Conservation (phyloP, 2,329 filamentous ascomycete species). For the Neurospora sp. region DNA sequence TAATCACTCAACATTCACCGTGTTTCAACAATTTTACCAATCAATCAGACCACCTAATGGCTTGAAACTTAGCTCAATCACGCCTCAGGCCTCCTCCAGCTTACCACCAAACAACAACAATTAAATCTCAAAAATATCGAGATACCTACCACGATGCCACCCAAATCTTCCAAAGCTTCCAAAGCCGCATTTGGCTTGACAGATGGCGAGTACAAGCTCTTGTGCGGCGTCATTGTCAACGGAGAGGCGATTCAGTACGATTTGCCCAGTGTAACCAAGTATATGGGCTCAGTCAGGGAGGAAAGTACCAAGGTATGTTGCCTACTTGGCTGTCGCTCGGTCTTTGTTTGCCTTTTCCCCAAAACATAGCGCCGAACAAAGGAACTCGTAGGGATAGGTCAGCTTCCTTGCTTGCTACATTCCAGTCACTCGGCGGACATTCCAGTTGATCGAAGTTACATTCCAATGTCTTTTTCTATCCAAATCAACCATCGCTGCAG, state of each 20-base stretch:
- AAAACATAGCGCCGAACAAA: neutral
- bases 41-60: neutral
- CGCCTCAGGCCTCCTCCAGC: neutral
- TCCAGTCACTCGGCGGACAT: neutral
- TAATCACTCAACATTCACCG: neutral
- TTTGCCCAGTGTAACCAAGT: neutral
- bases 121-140: neutral
- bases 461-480: neutral
- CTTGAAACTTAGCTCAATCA: neutral
- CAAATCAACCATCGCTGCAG: neutral
- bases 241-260: neutral
- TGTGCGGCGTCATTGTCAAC: neutral
- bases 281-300: neutral
- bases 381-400: neutral
- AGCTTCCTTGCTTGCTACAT: neutral
- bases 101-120: neutral
- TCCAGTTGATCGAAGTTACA: neutral
- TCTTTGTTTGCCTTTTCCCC: neutral
- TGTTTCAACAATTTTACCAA: neutral
- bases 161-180: neutral
- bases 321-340: neutral
- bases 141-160: neutral
- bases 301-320: neutral
- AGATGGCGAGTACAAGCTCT: neutral
- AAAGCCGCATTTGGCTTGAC: neutral